Evolutionary conservation across 108 stramenopile species (phyloP).

Genomic region (Nitzschia sp.): DNA sequence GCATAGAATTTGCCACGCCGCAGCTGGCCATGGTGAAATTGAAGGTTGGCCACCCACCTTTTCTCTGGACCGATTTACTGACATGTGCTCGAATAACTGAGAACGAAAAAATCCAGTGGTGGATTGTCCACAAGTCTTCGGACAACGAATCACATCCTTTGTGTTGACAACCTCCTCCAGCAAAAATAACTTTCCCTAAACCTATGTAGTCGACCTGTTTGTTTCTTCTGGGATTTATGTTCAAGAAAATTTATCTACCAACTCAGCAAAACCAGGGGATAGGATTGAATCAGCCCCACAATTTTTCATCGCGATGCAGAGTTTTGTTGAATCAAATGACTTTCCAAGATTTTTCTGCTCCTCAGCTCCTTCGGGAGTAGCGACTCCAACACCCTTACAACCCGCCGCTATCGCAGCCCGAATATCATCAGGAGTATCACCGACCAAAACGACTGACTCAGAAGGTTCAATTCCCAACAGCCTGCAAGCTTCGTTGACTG

Average conservation of each 20-base stretch:
- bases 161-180: not conserved
- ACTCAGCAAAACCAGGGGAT: constrained; percentile 61
- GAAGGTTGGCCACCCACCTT: constrained; percentile 28
- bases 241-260: constrained; percentile 49
- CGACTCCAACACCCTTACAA: constrained; percentile 74
- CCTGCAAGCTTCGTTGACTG: constrained; percentile 54
- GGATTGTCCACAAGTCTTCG: constrained; percentile 35
- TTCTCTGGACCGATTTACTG: constrained; percentile 26
- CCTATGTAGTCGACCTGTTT: too few species aligned
- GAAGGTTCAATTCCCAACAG: constrained; percentile 56
- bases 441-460: constrained; percentile 62
- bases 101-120: constrained; percentile 14
- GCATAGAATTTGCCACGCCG: constrained; percentile 11
- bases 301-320: constrained; percentile 54
- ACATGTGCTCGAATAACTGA: constrained; percentile 10
- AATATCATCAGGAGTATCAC: constrained; percentile 94
- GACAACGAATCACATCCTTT: constrained; percentile 9
- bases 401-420: constrained; percentile 74
- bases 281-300: constrained; percentile 67
- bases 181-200: too few species aligned
- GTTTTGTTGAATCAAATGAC: constrained; percentile 25
- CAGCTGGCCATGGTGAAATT: constrained; percentile 17
- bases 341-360: constrained; percentile 40
- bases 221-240: constrained; percentile 3
- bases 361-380: constrained; percentile 77